Base-by-base conservation (phyloP, 768 basidiomycete genomes). In the Kwoniella mangroviensis region DNA sequence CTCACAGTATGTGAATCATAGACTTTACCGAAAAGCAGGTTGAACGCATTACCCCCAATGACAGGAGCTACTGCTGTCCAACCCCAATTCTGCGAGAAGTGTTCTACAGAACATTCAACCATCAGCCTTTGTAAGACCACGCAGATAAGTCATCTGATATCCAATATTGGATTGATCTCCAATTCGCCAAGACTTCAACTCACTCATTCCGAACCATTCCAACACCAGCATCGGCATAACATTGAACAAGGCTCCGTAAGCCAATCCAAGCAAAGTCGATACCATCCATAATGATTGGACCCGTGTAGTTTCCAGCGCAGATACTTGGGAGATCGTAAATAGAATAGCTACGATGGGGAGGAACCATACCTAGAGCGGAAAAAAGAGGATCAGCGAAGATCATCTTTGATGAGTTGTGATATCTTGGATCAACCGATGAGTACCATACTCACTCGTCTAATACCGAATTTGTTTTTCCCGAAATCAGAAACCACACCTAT, bases 191-290 rank as follows among this genome's bases (percentile, higher is more conserved):
- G 17, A 40, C 40, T 34, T 6, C 66, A n/a, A 88, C 91, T 77
- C 75, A 92, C 92, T 85, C 76, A 95, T 85, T 7, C 93, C 93
- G 74, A 94, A 95, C 92, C 92, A 94, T 74, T 95, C 94, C 26
- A 94, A 86, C 62, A 88, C 86, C 40, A 95, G 86, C n/a, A 90
- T 89, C 0, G 92, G 91, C 76, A 88, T 86, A 53, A 91, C 84
- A 2, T 90, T 91, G 79, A 92, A 93, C 64, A 89, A 78, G 59
- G 88, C 86, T 3, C 93, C 93, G 74, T 94, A 91, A 0, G 89
- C 88, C 5, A 90, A 80, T 0, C 91, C 92, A 0, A 92, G 82
- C 13, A 86, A 67, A 4, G 81, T 83, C 26, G 84, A 84, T 58
- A 88, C 87, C 12, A 87, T 85, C 92, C 93, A 95, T 2, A 96